Evolutionary conservation across 1,284 basidiomycete species (phyloP), one percentile per base, ranked within the genome.

Genomic region (Melampsora americana): DNA sequence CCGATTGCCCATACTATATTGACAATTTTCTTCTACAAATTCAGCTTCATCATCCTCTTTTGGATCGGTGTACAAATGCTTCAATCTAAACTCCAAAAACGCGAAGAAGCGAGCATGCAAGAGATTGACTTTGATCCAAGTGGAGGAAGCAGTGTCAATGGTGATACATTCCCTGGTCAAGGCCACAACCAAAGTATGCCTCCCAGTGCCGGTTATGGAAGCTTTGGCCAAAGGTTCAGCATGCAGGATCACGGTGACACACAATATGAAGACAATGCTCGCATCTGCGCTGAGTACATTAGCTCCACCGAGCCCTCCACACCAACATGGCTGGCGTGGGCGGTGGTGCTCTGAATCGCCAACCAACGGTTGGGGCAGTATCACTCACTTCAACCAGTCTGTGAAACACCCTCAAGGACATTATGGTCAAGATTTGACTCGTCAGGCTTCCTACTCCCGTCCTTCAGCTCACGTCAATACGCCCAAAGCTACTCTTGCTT

Each of bases 41-140:
- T 18, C 18, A 72, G 59, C 18, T 72, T 72, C 26, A 64, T 72
- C 20, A 30, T 70, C 18, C 53, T 70, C n/a, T 72, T 72, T 30
- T 72, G 69, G 69, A 59, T 72, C 18, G 69, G 69, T 46, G 69
- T 72, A 9, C 69, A 72, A 35, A 14, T 72, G 5, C 44, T 72
- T 20, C 69, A 72, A 35, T 62, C 35, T n/a, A 72, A 72, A 50
- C 59, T 59, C 1, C 69, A 60, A 14, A 42, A 61, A 44, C 39
- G 35, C 3, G 42, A 65, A 64, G 69, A 72, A 46, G 69, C 69
- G 3, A 39, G 64, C 23, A 65, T 65, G 60, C 69, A 72, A 50
- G 69, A 72, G 32, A 72, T 72, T 35, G 60, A 72, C 28, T 72
- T 72, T 23, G 35, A 72, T 50, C 69, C 60, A 28, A 62, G 23